A percentile compares a stretch with the other conserved stretches of the same genome.
phyloP scores from a whole-genome alignment of 177 flowering plant species.

The Vitis hybrid region DNA sequence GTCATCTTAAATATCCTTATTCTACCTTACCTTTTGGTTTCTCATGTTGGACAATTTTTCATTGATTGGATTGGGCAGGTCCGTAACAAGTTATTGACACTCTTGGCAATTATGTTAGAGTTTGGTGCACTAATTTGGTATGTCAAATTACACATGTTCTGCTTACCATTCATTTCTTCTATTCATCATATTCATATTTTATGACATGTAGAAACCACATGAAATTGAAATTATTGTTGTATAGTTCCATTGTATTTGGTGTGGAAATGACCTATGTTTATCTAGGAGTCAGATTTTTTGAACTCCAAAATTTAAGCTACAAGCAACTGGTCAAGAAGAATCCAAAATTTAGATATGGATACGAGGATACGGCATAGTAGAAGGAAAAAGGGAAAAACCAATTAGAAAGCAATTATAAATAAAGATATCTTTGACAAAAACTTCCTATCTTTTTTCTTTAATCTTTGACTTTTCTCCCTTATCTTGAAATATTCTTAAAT shows the following conservation, averaged over 20 bases:
- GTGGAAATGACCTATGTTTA: not conserved
- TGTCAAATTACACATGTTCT: constrained; percentile 1
- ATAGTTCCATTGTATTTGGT: not conserved
- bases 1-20: not conserved
- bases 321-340: no score
- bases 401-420: no score
- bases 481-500: no score
- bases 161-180: not conserved
- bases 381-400: no score
- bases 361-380: no score
- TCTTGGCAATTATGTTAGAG: constrained; percentile 75
- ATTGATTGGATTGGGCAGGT: constrained; percentile 45
- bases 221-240: not conserved
- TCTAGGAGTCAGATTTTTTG: no score
- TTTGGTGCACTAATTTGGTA: constrained; percentile 93
- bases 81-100: constrained; percentile 82
- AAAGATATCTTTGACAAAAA: no score
- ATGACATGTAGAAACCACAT: constrained; percentile 1
- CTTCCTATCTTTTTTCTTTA: no score
- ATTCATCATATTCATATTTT: not conserved
- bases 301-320: no score
- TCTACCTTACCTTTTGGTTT: not conserved
- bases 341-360: no score
- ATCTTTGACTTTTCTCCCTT: no score
- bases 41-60: not conserved